Evolutionary conservation across 805 yeast genomes (phyloP).

Genomic region (Cyberlindnera mycetangii): DNA sequence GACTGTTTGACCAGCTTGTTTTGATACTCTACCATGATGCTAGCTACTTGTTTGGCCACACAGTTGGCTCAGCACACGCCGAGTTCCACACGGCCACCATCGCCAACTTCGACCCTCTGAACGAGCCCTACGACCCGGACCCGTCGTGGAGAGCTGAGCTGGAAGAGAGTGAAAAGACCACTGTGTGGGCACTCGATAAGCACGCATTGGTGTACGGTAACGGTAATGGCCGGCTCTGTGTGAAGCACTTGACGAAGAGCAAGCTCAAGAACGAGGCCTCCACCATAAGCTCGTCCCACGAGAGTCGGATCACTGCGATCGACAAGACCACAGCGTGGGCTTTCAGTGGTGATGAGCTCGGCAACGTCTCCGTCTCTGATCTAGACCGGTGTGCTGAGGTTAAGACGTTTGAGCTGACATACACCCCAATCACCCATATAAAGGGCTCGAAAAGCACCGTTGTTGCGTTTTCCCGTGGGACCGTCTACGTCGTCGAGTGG

Average conservation of each 20-base stretch:
- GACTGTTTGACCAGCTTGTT: too few species aligned
- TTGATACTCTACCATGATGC: neutral
- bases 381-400: neutral
- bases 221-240: neutral
- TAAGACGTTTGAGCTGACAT: neutral
- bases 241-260: neutral
- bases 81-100: neutral
- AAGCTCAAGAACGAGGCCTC: neutral
- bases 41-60: neutral
- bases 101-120: neutral
- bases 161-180: neutral
- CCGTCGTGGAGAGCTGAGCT: neutral
- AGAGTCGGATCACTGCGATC: neutral
- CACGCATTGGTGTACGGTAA: neutral
- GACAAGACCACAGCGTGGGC: neutral
- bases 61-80: neutral
- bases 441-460: neutral
- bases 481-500: neutral
- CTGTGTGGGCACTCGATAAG: neutral
- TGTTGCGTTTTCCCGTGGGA: neutral
- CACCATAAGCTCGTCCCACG: neutral
- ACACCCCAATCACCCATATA: neutral
- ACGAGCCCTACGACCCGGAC: neutral
- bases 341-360: neutral
- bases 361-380: neutral